Conservation (phyloP, 768 basidiomycete species). For the Rickenella mellea region DNA sequence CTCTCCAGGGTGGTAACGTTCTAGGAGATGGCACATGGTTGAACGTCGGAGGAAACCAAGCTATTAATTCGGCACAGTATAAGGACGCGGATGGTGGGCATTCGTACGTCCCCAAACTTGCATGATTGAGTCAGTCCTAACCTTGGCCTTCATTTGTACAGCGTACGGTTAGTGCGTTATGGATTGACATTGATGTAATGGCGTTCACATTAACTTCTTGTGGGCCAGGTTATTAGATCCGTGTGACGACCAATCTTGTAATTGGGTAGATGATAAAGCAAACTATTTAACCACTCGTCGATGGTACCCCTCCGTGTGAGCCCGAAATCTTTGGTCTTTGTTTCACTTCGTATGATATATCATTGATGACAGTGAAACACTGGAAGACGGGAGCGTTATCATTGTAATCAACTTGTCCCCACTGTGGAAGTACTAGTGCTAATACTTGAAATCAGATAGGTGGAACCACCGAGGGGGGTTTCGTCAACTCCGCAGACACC, state of each 20-base stretch:
- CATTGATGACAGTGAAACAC: conserved; percentile 55
- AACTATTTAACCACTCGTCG: conserved; percentile 40
- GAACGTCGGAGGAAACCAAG: conserved; percentile 68
- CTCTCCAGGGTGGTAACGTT: conserved; percentile 34
- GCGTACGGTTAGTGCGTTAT: not conserved
- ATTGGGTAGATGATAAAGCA: conserved; percentile 47
- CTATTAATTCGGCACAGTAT: conserved; percentile 47
- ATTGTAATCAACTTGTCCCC: conserved; percentile 30
- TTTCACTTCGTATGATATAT: too few relatives aligned
- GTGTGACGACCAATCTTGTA: conserved; percentile 52
- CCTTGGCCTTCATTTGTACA: too few relatives aligned
- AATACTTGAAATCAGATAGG: conserved; percentile 40
- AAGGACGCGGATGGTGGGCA: conserved; percentile 52
- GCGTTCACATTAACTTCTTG: too few relatives aligned
- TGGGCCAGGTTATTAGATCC: conserved; percentile 56
- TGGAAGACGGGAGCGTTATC: conserved; percentile 55
- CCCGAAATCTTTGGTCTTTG: conserved; percentile 5
- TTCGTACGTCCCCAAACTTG: conserved; percentile 37
- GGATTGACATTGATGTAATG: not conserved
- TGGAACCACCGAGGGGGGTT: conserved; percentile 55
- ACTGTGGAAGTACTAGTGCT: conserved; percentile 6
- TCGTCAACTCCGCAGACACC: conserved; percentile 58
- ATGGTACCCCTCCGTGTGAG: conserved; percentile 73
- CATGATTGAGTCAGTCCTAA: conserved; percentile 1
- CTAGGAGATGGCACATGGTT: conserved; percentile 77